Evolutionary conservation across 768 basidiomycete species (phyloP).

Genomic region (Collybiopsis luxurians): DNA sequence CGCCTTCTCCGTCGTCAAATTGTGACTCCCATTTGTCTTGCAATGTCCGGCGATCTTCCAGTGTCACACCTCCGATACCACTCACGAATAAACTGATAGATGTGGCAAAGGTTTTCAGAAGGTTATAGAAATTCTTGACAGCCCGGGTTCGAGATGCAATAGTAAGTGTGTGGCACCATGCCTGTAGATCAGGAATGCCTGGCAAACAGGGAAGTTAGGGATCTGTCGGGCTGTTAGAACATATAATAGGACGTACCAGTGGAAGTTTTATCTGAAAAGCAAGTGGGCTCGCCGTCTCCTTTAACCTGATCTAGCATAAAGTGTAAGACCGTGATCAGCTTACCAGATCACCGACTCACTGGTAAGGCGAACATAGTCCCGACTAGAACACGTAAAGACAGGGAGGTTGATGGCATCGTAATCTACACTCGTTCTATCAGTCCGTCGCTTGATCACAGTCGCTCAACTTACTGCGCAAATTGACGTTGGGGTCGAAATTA

Average conservation of each 20-base stretch:
- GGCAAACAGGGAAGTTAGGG: conserved; percentile 50
- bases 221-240: background rate
- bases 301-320: conserved; percentile 46
- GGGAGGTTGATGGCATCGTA: conserved; percentile 60
- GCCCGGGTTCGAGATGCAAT: conserved; percentile 42
- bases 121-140: conserved; percentile 40
- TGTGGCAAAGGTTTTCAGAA: conserved; percentile 47
- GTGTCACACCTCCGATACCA: conserved; percentile 51
- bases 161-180: conserved; percentile 58
- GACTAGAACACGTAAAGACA: conserved; percentile 58
- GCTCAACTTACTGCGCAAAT: conserved; percentile 40
- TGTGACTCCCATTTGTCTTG: conserved; percentile 53
- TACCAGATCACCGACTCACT: conserved; percentile 24
- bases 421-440: conserved; percentile 31
- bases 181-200: conserved; percentile 53
- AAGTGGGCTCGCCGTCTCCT: conserved; percentile 57
- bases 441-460: background rate
- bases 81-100: conserved; percentile 47
- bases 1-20: conserved; percentile 15
- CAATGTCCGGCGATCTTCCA: conserved; percentile 45
- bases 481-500: conserved; percentile 51
- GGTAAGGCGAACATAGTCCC: conserved; percentile 59
- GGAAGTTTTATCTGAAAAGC: conserved; percentile 17
- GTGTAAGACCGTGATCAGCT: background rate
- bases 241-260: background rate